Evolutionary conservation across 1,284 basidiomycete species (phyloP).

Genomic region (Megacollybia platyphylla): DNA sequence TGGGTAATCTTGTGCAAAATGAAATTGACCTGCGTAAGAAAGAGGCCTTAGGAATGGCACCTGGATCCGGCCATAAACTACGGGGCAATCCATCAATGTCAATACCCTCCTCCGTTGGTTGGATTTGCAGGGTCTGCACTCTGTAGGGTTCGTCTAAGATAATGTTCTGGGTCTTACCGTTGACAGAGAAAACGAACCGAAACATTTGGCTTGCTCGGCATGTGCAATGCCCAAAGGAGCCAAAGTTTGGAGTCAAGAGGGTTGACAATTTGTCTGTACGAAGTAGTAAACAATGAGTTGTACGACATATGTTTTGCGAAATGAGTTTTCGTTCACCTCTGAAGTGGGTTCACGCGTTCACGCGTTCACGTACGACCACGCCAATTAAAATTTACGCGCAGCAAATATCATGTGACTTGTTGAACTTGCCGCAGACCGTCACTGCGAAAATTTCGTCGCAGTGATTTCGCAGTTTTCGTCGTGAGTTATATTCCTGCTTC

Average conservation of each 20-base stretch:
- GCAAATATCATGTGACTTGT: too few relatives aligned
- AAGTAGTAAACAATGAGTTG: too few relatives aligned
- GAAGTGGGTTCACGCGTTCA: too few relatives aligned
- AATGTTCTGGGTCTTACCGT: background rate
- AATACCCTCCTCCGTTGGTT: conserved; percentile 11
- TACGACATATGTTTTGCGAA: too few relatives aligned
- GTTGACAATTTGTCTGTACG: too few relatives aligned
- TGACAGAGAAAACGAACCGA: conserved; percentile 29
- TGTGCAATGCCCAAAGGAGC: conserved; percentile 25
- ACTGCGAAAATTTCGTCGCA: too few relatives aligned
- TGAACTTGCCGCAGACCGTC: too few relatives aligned
- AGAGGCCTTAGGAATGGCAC: conserved; percentile 29
- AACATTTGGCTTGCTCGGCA: conserved; percentile 37
- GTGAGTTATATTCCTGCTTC: too few relatives aligned
- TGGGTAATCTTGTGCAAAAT: conserved; percentile 27
- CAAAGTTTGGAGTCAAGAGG: conserved; percentile 8
- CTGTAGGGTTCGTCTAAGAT: conserved; percentile 24
- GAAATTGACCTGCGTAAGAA: conserved; percentile 34
- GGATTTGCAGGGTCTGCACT: conserved; percentile 43
- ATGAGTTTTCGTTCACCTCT: too few relatives aligned
- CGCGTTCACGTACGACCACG: too few relatives aligned
- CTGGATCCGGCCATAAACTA: conserved; percentile 11
- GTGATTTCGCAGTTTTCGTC: too few relatives aligned
- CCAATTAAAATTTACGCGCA: too few relatives aligned
- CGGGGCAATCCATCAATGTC: background rate